These are phyloP conservation scores for Suillus americanus DNA, from an alignment of 768 basidiomycete genomes.

Conservation along the genomic window DNA sequence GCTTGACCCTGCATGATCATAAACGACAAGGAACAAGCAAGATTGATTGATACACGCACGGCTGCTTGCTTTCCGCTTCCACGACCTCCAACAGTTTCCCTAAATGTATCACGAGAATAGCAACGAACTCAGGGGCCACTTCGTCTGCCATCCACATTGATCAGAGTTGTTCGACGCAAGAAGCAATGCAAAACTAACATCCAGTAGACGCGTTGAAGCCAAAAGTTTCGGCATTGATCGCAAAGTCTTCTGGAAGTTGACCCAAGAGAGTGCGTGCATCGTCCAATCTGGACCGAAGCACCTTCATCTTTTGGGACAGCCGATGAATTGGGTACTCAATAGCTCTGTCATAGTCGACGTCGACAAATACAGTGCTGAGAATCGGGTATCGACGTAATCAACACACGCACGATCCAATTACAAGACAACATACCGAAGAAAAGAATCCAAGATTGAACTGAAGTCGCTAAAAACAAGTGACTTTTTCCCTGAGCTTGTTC, in stretches of 20 bases:
- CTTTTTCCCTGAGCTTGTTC: background rate
- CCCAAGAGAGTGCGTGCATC: background rate
- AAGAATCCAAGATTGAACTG: background rate
- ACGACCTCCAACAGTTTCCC: background rate
- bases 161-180: background rate
- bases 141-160: background rate
- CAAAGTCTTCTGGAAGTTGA: background rate
- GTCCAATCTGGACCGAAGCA: background rate
- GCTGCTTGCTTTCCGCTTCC: background rate
- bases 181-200: background rate
- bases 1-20: background rate
- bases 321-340: background rate
- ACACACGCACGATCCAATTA: background rate
- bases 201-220: background rate
- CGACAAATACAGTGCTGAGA: background rate
- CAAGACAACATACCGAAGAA: background rate
- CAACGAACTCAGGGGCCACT: background rate
- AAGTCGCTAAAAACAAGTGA: conserved; percentile 5
- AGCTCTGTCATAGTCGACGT: background rate
- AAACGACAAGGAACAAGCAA: background rate
- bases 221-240: background rate
- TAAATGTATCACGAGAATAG: background rate
- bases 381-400: background rate
- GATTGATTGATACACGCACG: background rate
- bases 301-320: background rate